Conservation (phyloP, 179 eudicot genomes). For the Sideroxylon spinosum region DNA sequence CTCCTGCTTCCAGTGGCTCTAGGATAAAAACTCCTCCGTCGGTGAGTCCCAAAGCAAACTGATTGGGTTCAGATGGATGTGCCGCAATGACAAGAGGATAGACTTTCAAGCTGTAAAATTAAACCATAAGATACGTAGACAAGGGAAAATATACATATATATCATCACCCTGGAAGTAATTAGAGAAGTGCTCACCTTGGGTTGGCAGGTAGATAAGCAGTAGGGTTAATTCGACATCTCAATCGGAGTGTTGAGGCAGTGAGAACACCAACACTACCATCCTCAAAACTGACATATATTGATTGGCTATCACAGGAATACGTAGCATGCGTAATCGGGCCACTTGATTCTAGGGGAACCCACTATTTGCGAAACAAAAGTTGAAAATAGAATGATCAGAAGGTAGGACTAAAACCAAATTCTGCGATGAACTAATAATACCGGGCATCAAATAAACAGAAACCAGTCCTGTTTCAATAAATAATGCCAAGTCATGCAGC, state of each 20-base stretch:
- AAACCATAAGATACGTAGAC: slow-evolving; percentile 1
- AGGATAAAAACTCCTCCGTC: slow-evolving; percentile 62
- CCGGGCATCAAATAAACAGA: neutral
- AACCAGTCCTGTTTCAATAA: neutral
- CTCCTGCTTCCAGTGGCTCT: slow-evolving; percentile 67
- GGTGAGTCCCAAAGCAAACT: slow-evolving; percentile 65
- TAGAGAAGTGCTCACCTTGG: slow-evolving; percentile 42
- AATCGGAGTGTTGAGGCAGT: slow-evolving; percentile 62
- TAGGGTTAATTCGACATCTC: slow-evolving; percentile 64
- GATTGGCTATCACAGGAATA: slow-evolving; percentile 87
- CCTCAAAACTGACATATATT: slow-evolving; percentile 71
- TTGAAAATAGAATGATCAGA: slow-evolving; percentile 10
- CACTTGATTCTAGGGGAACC: slow-evolving; percentile 71
- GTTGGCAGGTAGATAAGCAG: slow-evolving; percentile 58
- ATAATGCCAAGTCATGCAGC: neutral
- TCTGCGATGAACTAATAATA: neutral
- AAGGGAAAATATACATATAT: neutral
- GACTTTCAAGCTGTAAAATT: slow-evolving; percentile 37
- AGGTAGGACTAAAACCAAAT: slow-evolving; percentile 2
- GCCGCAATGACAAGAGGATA: slow-evolving; percentile 65
- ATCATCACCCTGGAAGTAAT: neutral
- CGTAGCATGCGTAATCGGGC: slow-evolving; percentile 73
- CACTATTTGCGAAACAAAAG: slow-evolving; percentile 37
- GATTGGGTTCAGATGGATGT: slow-evolving; percentile 63
- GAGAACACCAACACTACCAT: slow-evolving; percentile 67